Percentiles rank a stretch among this genome's conserved stretches.
These are phyloP conservation scores for Epichloe bromicola DNA, from an alignment of 2,329 filamentous ascomycete genomes.

Conservation along the genomic window DNA sequence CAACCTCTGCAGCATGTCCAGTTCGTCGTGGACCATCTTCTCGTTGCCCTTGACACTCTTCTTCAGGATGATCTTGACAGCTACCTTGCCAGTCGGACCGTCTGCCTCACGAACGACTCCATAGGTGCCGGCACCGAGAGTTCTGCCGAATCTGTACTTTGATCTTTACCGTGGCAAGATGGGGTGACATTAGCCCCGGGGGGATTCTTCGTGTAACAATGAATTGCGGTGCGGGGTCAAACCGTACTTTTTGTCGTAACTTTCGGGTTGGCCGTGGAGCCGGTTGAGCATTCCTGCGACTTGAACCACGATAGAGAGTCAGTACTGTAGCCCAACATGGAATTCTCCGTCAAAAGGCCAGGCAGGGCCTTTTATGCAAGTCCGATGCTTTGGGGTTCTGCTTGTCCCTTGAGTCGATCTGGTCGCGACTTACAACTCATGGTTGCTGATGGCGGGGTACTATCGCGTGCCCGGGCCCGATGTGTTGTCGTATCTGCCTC, in stretches of 20 bases:
- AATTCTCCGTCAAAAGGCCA: neutral
- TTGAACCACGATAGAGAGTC: conserved; percentile 21
- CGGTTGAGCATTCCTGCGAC: conserved; percentile 88
- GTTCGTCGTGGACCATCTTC: conserved; percentile 96
- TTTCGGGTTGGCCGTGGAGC: conserved; percentile 91
- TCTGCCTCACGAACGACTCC: conserved; percentile 96
- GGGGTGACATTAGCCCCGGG: neutral
- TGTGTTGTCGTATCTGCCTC: neutral
- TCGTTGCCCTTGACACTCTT: conserved; percentile 98
- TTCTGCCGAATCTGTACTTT: conserved; percentile 85
- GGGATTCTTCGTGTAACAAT: conserved; percentile 1
- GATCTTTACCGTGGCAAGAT: conserved; percentile 36
- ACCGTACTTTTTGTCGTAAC: conserved; percentile 94
- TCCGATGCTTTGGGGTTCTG: neutral
- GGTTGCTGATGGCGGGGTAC: conserved; percentile 16
- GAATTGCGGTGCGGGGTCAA: conserved; percentile 12
- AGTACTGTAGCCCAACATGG: neutral
- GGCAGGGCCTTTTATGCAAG: neutral
- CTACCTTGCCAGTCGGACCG: conserved; percentile 69
- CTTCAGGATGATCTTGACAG: conserved; percentile 98
- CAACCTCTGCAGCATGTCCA: conserved; percentile 82
- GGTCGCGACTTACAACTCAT: conserved; percentile 20
- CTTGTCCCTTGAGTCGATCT: neutral
- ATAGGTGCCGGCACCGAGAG: conserved; percentile 92
- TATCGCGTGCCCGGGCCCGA: conserved; percentile 2